phyloP scores from a whole-genome alignment of 2,329 filamentous ascomycete species.

The Botrytis medusae region DNA sequence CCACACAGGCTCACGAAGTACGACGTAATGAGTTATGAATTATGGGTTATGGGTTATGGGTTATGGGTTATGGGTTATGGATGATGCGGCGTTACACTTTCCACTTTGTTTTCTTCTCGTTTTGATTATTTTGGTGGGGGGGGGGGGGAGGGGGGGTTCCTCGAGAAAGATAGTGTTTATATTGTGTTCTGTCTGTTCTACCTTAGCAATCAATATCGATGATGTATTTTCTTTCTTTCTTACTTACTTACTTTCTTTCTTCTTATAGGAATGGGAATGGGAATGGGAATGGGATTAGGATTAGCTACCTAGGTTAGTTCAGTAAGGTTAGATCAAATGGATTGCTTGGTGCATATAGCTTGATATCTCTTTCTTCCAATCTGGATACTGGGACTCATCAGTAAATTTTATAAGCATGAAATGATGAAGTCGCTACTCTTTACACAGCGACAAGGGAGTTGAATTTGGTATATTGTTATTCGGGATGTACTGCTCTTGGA shows the following conservation, averaged over 20 bases:
- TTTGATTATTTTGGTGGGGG: too few relatives aligned
- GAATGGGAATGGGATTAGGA: not conserved
- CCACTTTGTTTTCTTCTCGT: not conserved
- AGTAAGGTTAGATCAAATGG: not conserved
- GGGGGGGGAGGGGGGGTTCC: too few relatives aligned
- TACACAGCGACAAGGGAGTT: not conserved
- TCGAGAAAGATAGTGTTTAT: not conserved
- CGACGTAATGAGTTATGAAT: not conserved
- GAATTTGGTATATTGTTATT: not conserved
- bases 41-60: not conserved
- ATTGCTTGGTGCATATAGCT: not conserved
- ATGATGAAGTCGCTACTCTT: not conserved
- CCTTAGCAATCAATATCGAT: not conserved
- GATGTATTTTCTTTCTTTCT: not conserved
- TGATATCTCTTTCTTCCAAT: not conserved
- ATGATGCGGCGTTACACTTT: not conserved
- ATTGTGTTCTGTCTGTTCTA: not conserved
- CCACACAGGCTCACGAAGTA: not conserved
- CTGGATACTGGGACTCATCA: not conserved
- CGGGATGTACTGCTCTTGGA: not conserved
- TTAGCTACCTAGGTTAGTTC: not conserved
- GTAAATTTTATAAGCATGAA: not conserved
- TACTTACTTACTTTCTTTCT: not conserved
- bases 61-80: not conserved
- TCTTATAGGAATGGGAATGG: not conserved